Evolutionary conservation across 2,329 filamentous ascomycete genomes (phyloP).

Genomic region (Fonsecaea monophora): DNA sequence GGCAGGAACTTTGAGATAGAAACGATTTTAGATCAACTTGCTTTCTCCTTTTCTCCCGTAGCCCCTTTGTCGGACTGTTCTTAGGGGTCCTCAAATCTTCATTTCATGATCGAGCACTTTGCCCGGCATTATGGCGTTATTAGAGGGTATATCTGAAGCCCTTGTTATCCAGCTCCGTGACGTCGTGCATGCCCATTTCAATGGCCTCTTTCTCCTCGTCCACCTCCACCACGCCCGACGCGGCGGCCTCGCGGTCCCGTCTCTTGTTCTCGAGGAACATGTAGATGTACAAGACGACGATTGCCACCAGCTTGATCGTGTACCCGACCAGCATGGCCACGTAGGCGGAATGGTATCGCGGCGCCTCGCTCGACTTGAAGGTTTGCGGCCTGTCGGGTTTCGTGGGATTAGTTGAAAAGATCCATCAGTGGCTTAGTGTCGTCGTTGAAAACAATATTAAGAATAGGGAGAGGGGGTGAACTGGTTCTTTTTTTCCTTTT

Average conservation of each 20-base stretch:
- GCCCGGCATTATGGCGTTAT: slow-evolving; percentile 36
- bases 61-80: neutral
- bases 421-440: neutral
- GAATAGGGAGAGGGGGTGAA: neutral
- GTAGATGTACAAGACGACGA: slow-evolving; percentile 61
- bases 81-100: neutral
- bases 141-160: slow-evolving; percentile 60
- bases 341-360: slow-evolving; percentile 58
- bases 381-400: slow-evolving; percentile 48
- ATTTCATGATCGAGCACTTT: neutral
- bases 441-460: neutral
- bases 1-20: too few relatives aligned
- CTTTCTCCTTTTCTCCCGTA: neutral
- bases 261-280: slow-evolving; percentile 63
- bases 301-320: slow-evolving; percentile 58
- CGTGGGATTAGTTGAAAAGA: neutral
- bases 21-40: neutral
- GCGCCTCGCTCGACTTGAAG: slow-evolving; percentile 58
- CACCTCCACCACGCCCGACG: slow-evolving; percentile 41
- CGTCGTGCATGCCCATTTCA: slow-evolving; percentile 53
- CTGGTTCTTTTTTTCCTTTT: too few relatives aligned
- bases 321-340: slow-evolving; percentile 64
- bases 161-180: slow-evolving; percentile 63
- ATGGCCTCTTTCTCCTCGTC: slow-evolving; percentile 60
- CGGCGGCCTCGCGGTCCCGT: slow-evolving; percentile 56